phyloP scores from a whole-genome alignment of 2,329 filamentous ascomycete species.

The Tolypocladium ophioglossoides region DNA sequence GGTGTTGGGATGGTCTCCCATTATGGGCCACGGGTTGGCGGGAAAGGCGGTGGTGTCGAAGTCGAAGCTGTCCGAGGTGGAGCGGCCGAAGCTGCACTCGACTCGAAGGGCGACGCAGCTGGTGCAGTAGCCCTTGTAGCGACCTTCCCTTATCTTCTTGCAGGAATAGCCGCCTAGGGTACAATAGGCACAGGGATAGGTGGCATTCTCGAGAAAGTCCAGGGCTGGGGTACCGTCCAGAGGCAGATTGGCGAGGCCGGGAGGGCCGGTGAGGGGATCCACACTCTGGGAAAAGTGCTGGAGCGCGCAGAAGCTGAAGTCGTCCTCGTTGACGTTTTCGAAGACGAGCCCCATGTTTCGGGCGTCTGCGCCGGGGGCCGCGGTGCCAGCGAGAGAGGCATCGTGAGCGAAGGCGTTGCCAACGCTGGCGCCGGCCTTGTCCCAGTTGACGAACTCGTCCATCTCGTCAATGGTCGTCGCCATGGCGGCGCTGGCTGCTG shows the following conservation, averaged over 20 bases:
- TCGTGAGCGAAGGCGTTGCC: constrained; percentile 21
- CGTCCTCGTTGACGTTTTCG: constrained; percentile 45
- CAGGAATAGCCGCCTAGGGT: constrained; percentile 42
- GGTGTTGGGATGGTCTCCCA: constrained; percentile 31
- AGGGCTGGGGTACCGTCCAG: constrained; percentile 12
- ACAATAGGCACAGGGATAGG: constrained; percentile 40
- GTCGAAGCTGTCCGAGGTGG: constrained; percentile 21
- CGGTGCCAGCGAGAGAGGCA: constrained; percentile 24
- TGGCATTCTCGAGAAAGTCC: constrained; percentile 12
- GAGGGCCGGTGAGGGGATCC: constrained; percentile 11
- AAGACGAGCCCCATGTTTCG: constrained; percentile 42
- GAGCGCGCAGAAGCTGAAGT: constrained; percentile 48
- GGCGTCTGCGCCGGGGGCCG: constrained; percentile 17
- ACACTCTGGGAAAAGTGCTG: constrained; percentile 41
- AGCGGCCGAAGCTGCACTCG: constrained; percentile 44
- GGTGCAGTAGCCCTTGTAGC: constrained; percentile 49
- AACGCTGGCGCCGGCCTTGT: constrained; percentile 32
- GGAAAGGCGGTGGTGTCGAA: constrained; percentile 28
- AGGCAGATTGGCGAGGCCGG: constrained; percentile 14
- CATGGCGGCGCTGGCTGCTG: constrained; percentile 11
- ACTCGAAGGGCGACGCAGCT: constrained; percentile 50
- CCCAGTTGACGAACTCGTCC: constrained; percentile 57
- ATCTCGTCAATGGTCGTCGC: constrained; percentile 38
- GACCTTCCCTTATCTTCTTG: constrained; percentile 50
- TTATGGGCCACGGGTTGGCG: constrained; percentile 32